These are phyloP conservation scores for Choanephora cucurbitarum DNA, from an alignment of 371 early-diverging fungal species.

Conservation along the genomic window DNA sequence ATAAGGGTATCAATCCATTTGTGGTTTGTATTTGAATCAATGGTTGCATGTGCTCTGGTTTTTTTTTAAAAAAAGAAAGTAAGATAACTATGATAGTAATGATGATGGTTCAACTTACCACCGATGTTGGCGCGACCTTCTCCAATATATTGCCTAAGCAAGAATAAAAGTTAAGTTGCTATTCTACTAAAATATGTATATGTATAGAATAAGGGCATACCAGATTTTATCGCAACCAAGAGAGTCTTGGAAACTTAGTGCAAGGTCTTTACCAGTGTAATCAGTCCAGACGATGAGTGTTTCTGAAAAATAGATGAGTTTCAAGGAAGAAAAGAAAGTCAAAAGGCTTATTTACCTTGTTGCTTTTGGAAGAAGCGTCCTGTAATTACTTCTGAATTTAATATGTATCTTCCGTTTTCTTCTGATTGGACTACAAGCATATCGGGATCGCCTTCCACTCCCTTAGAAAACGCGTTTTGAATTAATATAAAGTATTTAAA, in stretches of 20 bases:
- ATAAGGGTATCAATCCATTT: not conserved
- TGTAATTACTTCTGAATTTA: constrained; percentile 64
- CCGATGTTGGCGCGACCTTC: constrained; percentile 13
- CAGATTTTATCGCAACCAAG: constrained; percentile 82
- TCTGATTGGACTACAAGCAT: constrained; percentile 66
- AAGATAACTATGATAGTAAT: too few species aligned
- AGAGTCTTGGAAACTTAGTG: constrained; percentile 89
- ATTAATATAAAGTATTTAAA: constrained; percentile 29
- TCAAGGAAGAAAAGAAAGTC: constrained; percentile 22
- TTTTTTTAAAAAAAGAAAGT: too few species aligned
- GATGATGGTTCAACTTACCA: too few species aligned
- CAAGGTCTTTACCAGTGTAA: constrained; percentile 73
- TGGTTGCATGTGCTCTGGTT: too few species aligned
- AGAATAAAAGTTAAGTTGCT: too few species aligned
- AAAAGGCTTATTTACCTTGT: constrained; percentile 62
- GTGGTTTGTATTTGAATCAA: not conserved
- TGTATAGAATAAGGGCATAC: constrained; percentile 44
- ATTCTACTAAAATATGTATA: not conserved
- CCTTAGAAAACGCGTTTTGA: constrained; percentile 17
- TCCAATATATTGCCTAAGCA: constrained; percentile 11
- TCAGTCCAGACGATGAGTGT: constrained; percentile 95
- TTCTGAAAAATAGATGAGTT: too few species aligned
- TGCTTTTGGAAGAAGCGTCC: constrained; percentile 77
- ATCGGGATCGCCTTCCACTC: constrained; percentile 53
- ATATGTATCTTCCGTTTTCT: constrained; percentile 62